Conservation (phyloP, 2,329 filamentous ascomycete species). For the Ophiocordyceps sinensis region DNA sequence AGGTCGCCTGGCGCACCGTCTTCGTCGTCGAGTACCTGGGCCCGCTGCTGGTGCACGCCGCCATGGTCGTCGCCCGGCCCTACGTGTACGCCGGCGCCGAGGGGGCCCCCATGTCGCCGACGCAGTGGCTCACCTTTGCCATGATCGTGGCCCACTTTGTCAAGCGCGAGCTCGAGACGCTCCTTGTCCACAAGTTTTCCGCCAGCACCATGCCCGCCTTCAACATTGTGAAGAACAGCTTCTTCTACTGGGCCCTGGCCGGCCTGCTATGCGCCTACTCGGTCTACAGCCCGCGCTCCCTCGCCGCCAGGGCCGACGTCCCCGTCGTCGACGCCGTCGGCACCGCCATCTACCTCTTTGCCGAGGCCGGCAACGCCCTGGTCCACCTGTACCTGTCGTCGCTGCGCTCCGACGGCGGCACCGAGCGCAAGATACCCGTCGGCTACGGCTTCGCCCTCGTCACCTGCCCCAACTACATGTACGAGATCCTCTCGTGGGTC, state of each 20-base stretch:
- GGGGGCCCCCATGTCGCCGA: conserved; percentile 38
- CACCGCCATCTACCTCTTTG: conserved; percentile 57
- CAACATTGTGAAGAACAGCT: conserved; percentile 92
- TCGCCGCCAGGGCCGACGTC: conserved; percentile 40
- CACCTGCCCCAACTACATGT: conserved; percentile 96
- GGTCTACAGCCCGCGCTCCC: conserved; percentile 64
- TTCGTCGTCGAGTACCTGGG: conserved; percentile 93
- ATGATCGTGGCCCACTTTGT: conserved; percentile 74
- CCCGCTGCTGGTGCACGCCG: conserved; percentile 73
- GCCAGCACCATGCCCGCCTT: conserved; percentile 79
- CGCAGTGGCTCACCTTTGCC: conserved; percentile 59
- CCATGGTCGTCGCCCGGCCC: conserved; percentile 57
- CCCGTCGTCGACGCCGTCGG: conserved; percentile 48
- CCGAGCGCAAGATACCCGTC: conserved; percentile 73
- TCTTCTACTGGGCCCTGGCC: conserved; percentile 82
- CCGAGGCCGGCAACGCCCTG: conserved; percentile 67
- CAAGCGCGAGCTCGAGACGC: conserved; percentile 89
- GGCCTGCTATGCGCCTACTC: conserved; percentile 72
- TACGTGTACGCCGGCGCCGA: conserved; percentile 34
- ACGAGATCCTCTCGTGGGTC: conserved; percentile 76
- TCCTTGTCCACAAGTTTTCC: conserved; percentile 92
- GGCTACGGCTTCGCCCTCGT: conserved; percentile 77
- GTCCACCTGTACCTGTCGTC: conserved; percentile 67
- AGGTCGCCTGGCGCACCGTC: conserved; percentile 85
- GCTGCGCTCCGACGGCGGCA: conserved; percentile 65